Conservation (phyloP, 164 flowering plant species). For the Brasenia schreberi region DNA sequence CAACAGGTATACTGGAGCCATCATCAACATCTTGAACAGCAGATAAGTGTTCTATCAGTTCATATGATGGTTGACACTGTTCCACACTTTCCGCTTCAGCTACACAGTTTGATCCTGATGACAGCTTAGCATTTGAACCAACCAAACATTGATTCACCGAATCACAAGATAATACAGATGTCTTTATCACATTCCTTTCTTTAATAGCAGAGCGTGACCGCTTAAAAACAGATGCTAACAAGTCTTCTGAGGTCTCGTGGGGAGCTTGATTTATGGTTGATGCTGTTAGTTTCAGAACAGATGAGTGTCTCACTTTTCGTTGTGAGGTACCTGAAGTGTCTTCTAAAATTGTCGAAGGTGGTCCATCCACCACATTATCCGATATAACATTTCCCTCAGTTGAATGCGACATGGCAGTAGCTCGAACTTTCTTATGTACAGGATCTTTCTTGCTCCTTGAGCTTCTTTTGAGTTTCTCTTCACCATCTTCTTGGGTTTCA, state of each 20-base stretch:
- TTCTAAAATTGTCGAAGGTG: background rate
- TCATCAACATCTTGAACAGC: background rate
- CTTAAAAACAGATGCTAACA: background rate
- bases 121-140: background rate
- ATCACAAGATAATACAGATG: background rate
- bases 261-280: background rate
- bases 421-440: background rate
- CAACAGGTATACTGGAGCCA: background rate
- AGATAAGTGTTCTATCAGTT: background rate
- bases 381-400: background rate
- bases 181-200: background rate
- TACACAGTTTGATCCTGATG: background rate
- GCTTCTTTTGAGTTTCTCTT: background rate
- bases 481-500: background rate
- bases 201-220: background rate
- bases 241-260: background rate
- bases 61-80: background rate
- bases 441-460: background rate
- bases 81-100: background rate
- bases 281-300: background rate
- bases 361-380: background rate
- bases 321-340: background rate
- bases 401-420: background rate
- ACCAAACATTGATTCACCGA: background rate
- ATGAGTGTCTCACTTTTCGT: background rate